A percentile compares a stretch with the other conserved stretches of the same genome.
phyloP scores from a whole-genome alignment of 768 basidiomycete species.

The Leucocoprinus leucothites region DNA sequence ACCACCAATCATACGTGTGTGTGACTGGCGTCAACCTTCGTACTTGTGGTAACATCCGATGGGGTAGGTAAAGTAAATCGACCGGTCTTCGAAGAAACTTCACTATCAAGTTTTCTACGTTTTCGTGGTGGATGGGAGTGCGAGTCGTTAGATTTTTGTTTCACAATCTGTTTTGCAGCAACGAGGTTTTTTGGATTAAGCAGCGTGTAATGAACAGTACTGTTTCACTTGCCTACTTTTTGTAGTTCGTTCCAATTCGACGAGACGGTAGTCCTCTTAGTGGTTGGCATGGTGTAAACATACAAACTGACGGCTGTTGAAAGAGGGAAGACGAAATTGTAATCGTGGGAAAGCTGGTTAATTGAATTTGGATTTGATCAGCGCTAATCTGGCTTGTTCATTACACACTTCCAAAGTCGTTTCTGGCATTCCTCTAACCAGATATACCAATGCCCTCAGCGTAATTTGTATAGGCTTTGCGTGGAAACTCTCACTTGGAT shows the following conservation, averaged over 20 bases:
- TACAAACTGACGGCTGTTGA: background rate
- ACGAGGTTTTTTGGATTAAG: background rate
- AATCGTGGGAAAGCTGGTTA: no score
- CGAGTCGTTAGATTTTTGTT: slow-evolving; percentile 12
- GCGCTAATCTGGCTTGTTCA: no score
- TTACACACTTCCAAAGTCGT: no score
- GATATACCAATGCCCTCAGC: no score
- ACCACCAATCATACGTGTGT: slow-evolving; percentile 61
- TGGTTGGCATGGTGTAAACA: background rate
- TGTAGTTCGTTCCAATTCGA: slow-evolving; percentile 60
- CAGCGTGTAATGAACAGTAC: background rate
- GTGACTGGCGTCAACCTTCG: background rate
- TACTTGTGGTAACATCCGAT: background rate
- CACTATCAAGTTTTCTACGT: slow-evolving; percentile 14
- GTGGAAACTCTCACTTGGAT: no score
- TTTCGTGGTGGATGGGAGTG: background rate
- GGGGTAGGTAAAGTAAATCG: background rate
- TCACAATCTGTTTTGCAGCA: background rate
- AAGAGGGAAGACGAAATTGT: background rate
- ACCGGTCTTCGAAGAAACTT: no score
- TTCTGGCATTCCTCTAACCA: no score
- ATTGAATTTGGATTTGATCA: no score
- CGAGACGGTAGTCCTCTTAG: slow-evolving; percentile 27
- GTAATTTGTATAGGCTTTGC: no score
- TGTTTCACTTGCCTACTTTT: slow-evolving; percentile 34